Base-by-base conservation (phyloP, 768 basidiomycete species). In the Pisolithus microcarpus region DNA sequence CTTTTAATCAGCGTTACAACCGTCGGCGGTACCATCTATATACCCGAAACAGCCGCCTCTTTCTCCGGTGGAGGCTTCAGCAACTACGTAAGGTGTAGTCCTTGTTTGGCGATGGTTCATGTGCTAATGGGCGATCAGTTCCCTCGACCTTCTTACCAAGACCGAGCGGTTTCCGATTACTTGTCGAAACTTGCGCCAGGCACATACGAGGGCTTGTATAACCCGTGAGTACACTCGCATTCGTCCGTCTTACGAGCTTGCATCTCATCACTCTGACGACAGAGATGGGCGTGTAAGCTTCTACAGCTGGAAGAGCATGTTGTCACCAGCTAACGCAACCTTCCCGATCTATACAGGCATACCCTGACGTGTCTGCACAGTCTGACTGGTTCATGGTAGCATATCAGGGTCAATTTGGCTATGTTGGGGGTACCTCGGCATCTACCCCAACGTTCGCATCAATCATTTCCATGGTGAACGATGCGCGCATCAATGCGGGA, bases 51-150 rank as follows among this genome's bases (percentile, higher is more conserved):
- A 13, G 80, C 79, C 0, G 77, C 75, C 0, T 62, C 48, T 55
- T 83, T 86, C 69, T 85, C 83, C 11, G 83, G 84, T 1, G 86
- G 86, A 34, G 85, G 86, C 3, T 89, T 87, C 69, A 85, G 84
- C 61, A 72, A 84, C 54, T 78, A 79, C 48, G 83, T 84, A 11
- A 55, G 21, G 75, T 71, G 7, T 36, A 13, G 15, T 11, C 8
- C 19, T 15, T 5, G 18, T 18, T 36, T 19, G 5, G 18, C 5
- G 11, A 13, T 31, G 37, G 18, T 7, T 7, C n/a, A 19, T 38
- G 15, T 50, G 11, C 36, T 38, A 39, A 52, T 19, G 1, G 13
- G 9, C 21, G 8, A 23, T 28, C 50, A 83, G 79, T 84, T 81
- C 61, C 0, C 56, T 19, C 76, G 76, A 21, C 84, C 84, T 4